Base-by-base conservation (phyloP, 1,139 yeast species). In the Blastobotrys proliferans region DNA sequence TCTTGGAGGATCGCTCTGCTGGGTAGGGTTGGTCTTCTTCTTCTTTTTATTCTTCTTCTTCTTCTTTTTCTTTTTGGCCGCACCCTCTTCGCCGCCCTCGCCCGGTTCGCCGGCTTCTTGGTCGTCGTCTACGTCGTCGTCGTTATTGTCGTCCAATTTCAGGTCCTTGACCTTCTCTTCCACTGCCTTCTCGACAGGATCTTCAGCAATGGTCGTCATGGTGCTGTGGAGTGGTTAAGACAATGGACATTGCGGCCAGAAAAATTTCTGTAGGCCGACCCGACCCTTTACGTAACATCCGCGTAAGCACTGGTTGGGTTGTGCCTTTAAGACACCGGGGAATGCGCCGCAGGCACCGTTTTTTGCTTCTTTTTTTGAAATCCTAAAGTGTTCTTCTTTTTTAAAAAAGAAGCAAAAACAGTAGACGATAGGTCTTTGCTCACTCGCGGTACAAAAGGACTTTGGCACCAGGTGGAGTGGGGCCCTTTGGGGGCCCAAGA, bases 11-110 rank as follows among this genome's bases (percentile, higher is more conserved):
- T 73, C 71, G 2, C 73, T 64, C 53, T 68, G 72, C 6, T 29
- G 29, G 20, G 30, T 30, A 16, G 38, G 43, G 48, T 47, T 50
- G 49, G 52, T 60, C 54, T 62, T 60, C 51, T 53, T 61, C 50
- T 59, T 60, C 50, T 74, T 75, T 63, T 74, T 74, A 64, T 70
- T 70, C 54, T 68, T 72, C 61, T 70, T 74, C 62, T 69, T 73
- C 60, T 67, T 71, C 64, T 66, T 73, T 67, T 58, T 65, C 60
- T 58, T 64, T 55, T 54, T 64, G 10, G 55, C 60, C 34, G 52
- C 53, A 14, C 37, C 51, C 14, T 33, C 40, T 9, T 34, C 47
- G 9, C 41, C 50, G n/a, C n/a, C n/a, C 11, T 17, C 22, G 16
- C 26, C 17, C n/a, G 38, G 47, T n/a, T 36, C 46, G 11, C 40